Conservation (phyloP, 306 rosid genomes). For the Betula pendula region DNA sequence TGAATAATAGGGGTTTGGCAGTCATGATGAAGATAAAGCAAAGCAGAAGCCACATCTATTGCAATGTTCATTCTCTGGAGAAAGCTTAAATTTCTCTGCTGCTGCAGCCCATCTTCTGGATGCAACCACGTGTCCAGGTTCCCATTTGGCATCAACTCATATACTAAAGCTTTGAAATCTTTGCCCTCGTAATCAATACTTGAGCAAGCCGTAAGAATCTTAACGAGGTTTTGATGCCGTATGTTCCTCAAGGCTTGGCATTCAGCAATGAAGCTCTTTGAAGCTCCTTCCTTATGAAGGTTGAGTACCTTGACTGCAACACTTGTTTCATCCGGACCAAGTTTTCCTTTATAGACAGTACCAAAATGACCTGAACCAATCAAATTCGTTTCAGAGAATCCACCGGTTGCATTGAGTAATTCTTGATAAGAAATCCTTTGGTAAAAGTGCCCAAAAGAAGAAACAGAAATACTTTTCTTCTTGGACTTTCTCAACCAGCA, state of each 20-base stretch:
- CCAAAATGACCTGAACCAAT: slow-evolving; percentile 10
- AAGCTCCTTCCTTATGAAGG: slow-evolving; percentile 19
- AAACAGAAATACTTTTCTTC: neutral
- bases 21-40: slow-evolving; percentile 25
- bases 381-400: too few species aligned
- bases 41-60: slow-evolving; percentile 25
- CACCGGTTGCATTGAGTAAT: too few species aligned
- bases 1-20: slow-evolving; percentile 21
- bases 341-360: slow-evolving; percentile 30
- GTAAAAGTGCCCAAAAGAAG: neutral
- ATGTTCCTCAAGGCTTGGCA: slow-evolving; percentile 24
- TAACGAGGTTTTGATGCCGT: slow-evolving; percentile 27
- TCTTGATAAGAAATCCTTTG: too few species aligned
- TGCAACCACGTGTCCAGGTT: slow-evolving; percentile 25
- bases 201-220: slow-evolving; percentile 30
- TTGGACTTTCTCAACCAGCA: neutral
- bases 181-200: neutral
- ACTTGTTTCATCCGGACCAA: neutral
- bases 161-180: slow-evolving; percentile 21
- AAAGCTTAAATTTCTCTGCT: neutral
- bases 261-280: slow-evolving; percentile 31
- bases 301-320: slow-evolving; percentile 35
- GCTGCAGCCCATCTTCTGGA: neutral
- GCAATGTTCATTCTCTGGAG: slow-evolving; percentile 19
- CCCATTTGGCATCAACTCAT: slow-evolving; percentile 25